phyloP scores from a whole-genome alignment of 2,329 filamentous ascomycete genomes.

The Chaetomium globosum region DNA sequence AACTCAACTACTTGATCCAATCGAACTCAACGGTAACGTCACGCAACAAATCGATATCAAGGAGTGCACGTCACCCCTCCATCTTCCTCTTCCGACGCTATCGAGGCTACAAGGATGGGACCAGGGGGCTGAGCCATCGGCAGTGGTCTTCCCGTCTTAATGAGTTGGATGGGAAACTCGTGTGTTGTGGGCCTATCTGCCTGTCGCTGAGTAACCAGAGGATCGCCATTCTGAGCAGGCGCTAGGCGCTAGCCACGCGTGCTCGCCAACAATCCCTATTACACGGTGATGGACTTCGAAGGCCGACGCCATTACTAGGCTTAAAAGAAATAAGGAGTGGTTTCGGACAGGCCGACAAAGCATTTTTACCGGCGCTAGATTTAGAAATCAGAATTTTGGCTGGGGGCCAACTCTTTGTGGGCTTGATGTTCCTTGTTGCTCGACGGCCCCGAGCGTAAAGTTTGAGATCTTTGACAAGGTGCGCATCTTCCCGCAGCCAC shows the following conservation, averaged over 20 bases:
- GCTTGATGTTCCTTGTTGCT: not conserved
- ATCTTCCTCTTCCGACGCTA: too few relatives aligned
- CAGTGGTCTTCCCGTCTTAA: not conserved
- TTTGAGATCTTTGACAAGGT: not conserved
- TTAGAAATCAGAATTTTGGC: not conserved
- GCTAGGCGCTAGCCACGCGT: too few relatives aligned
- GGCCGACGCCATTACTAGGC: too few relatives aligned
- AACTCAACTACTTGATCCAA: not conserved
- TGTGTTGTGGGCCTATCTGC: not conserved
- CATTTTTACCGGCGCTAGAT: not conserved
- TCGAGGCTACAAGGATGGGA: not conserved
- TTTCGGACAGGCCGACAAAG: not conserved
- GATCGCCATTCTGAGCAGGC: not conserved
- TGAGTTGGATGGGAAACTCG: not conserved
- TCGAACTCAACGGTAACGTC: not conserved
- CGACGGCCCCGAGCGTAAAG: not conserved
- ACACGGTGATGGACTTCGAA: too few relatives aligned
- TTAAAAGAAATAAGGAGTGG: not conserved
- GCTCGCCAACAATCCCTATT: too few relatives aligned
- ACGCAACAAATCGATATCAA: not conserved
- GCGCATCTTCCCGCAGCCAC: not conserved
- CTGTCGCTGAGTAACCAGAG: not conserved
- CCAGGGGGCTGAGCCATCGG: not conserved
- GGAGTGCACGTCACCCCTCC: not conserved
- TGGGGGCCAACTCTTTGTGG: not conserved